Evolutionary conservation across 768 basidiomycete species (phyloP), one percentile per base, ranked within the genome.

Genomic region (Punctularia strigosozonata): DNA sequence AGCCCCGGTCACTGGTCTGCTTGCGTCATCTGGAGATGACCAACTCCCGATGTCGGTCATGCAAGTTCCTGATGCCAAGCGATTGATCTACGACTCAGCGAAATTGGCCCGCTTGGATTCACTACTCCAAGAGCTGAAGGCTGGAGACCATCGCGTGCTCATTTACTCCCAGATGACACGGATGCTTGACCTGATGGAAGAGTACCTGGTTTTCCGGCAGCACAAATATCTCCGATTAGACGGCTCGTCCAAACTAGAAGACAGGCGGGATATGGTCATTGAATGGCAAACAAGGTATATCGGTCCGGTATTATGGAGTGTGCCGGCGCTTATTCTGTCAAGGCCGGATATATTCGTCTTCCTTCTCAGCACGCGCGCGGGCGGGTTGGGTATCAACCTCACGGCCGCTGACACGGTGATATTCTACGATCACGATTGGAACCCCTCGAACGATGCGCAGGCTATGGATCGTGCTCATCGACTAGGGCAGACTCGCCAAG

Each of bases 121-220:
- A 17, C 64, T 99, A n/a, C 66, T 99, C 6, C 83, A 87, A 44
- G 87, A 94, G 51, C 77, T 99, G 41, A 98, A 95, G 62, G 70
- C 77, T 25, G 84, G 80, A 1, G 92, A 92, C 44, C 95, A 99
- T 59, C 80, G 91, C 33, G 89, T 94, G 12, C 61, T 99, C 50
- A 71, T 99, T 15, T 99, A 98, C 63, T 98, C 97, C 79, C 95
- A 99, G 60, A 99, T 99, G 95, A 98, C 94, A 10, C 77, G 83
- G 43, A 99, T 98, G 95, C 95, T 99, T 81, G 92, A 97, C 56
- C 66, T 98, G 36, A 92, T 98, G 77, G 95, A 98, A 58, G 95
- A 98, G 56, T 99, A 97, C 56, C 69, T 99, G 43, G 88, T 95
- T 42, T 95, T 85, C 62, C 80, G 94, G 2, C 92, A 97, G 57